phyloP scores from a whole-genome alignment of 2,329 filamentous ascomycete genomes.

The Graphiopsis chlorocephala region DNA sequence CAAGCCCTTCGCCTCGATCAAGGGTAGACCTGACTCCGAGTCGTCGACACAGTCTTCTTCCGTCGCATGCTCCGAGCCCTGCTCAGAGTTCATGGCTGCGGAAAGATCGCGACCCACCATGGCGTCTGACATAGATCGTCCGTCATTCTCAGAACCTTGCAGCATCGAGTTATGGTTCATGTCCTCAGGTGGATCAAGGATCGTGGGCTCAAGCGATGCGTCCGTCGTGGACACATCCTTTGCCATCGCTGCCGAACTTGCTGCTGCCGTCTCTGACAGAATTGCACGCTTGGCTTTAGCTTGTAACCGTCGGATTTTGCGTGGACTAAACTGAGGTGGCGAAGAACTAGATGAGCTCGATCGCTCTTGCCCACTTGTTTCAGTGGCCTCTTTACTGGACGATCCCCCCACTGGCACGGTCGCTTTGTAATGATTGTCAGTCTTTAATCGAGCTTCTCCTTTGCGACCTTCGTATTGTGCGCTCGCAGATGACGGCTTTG shows the following conservation, averaged over 20 bases:
- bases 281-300: background rate
- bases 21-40: background rate
- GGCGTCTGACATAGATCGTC: background rate
- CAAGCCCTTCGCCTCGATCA: slow-evolving; percentile 29
- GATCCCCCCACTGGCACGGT: background rate
- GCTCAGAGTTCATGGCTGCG: background rate
- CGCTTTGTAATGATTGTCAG: background rate
- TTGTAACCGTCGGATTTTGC: background rate
- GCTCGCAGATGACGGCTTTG: background rate
- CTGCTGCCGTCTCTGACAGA: background rate
- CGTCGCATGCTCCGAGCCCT: background rate
- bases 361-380: background rate
- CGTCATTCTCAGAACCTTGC: background rate
- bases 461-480: background rate
- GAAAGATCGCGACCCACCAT: background rate
- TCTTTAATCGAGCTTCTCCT: background rate
- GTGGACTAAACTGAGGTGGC: background rate
- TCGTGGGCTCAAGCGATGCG: background rate
- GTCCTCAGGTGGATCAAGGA: background rate
- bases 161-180: background rate
- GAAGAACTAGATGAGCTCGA: background rate
- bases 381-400: background rate
- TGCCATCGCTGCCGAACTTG: background rate
- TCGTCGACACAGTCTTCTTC: background rate
- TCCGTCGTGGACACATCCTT: background rate